These are phyloP conservation scores for Volutella citrinella DNA, from an alignment of 2,329 filamentous ascomycete species.

Conservation along the genomic window DNA sequence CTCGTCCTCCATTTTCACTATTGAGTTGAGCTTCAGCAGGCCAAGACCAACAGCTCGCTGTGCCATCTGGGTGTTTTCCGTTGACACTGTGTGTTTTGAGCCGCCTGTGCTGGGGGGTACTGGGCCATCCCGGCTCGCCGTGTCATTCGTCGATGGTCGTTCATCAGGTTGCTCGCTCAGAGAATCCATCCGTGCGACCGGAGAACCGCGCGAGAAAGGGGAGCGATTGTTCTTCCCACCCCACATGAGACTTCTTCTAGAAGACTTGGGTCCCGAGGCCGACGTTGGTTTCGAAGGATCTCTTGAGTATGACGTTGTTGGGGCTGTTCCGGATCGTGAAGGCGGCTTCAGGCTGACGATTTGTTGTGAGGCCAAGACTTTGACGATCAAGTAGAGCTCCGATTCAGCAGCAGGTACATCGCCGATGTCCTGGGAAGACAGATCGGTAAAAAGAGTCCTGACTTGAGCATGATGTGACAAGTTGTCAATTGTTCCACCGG, in stretches of 20 bases:
- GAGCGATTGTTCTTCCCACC: slow-evolving; percentile 55
- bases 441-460: slow-evolving; percentile 83
- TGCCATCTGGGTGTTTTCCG: slow-evolving; percentile 26
- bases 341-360: slow-evolving; percentile 43
- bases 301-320: slow-evolving; percentile 39
- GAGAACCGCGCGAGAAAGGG: slow-evolving; percentile 50
- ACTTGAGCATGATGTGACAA: slow-evolving; percentile 65
- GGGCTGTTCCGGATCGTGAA: slow-evolving; percentile 49
- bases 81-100: slow-evolving; percentile 36
- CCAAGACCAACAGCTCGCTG: slow-evolving; percentile 72
- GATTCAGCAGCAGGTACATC: slow-evolving; percentile 60
- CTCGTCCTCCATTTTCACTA: slow-evolving; percentile 71
- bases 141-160: slow-evolving; percentile 32
- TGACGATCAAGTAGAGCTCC: slow-evolving; percentile 80
- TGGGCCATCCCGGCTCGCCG: slow-evolving; percentile 43
- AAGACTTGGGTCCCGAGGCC: slow-evolving; percentile 49
- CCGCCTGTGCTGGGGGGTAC: slow-evolving; percentile 54
- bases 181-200: slow-evolving; percentile 50
- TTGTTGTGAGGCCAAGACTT: slow-evolving; percentile 63
- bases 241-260: slow-evolving; percentile 69
- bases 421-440: slow-evolving; percentile 72
- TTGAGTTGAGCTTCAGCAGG: slow-evolving; percentile 69
- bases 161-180: slow-evolving; percentile 51
- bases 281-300: slow-evolving; percentile 48
- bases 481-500: slow-evolving; percentile 67